A percentile compares a stretch with the other conserved stretches of the same genome.
Evolutionary conservation across 2,329 filamentous ascomycete genomes (phyloP).

Genomic region (Alternaria sp.): DNA sequence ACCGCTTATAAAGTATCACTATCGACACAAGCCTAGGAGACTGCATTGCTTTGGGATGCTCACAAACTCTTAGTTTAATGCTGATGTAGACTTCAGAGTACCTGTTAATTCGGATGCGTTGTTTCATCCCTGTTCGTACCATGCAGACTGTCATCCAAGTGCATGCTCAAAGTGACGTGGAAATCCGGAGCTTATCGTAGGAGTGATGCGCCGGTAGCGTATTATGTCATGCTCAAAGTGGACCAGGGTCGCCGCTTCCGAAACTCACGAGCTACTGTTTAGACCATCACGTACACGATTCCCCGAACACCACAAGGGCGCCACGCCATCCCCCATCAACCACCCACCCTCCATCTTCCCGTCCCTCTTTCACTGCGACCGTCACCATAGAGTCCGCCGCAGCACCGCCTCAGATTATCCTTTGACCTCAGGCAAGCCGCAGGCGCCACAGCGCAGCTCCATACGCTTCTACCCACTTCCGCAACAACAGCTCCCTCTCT

Average conservation of each 20-base stretch:
- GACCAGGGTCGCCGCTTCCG: constrained; percentile 26
- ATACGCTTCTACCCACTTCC: constrained; percentile 46
- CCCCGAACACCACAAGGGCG: constrained; percentile 36
- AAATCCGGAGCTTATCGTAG: constrained; percentile 13
- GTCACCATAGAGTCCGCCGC: constrained; percentile 12
- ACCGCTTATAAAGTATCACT: constrained; percentile 8
- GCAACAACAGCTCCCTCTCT: constrained; percentile 28
- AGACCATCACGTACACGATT: constrained; percentile 32
- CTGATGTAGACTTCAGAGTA: background rate
- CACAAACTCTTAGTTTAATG: background rate
- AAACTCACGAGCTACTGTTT: constrained; percentile 31
- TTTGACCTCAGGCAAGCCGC: constrained; percentile 19
- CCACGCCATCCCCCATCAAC: constrained; percentile 42
- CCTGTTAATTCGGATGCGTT: background rate
- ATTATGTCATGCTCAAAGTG: constrained; percentile 24
- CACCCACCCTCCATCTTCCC: constrained; percentile 32
- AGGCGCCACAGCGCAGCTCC: constrained; percentile 47
- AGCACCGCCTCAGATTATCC: constrained; percentile 14
- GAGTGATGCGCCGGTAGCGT: constrained; percentile 17
- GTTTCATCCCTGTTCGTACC: background rate
- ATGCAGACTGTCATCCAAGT: background rate
- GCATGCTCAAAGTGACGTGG: constrained; percentile 1
- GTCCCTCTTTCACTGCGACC: constrained; percentile 40
- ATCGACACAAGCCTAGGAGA: background rate
- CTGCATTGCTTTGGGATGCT: background rate